phyloP scores from a whole-genome alignment of 1,139 yeast genomes.

The Kurtzmaniella quercitrusa region DNA sequence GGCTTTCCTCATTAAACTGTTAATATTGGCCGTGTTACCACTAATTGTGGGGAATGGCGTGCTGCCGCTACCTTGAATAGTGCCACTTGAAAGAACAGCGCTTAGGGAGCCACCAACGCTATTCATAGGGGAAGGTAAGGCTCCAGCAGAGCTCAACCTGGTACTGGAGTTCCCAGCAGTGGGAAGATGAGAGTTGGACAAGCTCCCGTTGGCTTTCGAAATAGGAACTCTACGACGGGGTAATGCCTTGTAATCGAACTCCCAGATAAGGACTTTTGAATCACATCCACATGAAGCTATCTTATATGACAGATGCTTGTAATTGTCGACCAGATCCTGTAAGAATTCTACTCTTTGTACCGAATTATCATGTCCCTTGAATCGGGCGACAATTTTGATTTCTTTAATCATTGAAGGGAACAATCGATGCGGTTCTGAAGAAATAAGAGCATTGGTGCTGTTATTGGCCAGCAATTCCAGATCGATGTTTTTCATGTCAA shows the following conservation, averaged over 20 bases:
- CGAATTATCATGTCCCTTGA: slow-evolving; percentile 70
- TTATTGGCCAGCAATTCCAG: slow-evolving; percentile 2
- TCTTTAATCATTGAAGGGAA: slow-evolving; percentile 40
- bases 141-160: not conserved
- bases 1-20: not conserved
- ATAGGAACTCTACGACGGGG: slow-evolving; percentile 35
- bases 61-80: not conserved
- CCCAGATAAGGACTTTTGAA: slow-evolving; percentile 67
- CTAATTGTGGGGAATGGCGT: not conserved
- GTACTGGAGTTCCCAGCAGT: slow-evolving; percentile 1
- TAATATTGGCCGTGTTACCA: not conserved
- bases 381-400: slow-evolving; percentile 40
- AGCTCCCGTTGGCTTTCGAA: not conserved
- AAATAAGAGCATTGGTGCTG: not conserved
- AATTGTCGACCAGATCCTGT: slow-evolving; percentile 16
- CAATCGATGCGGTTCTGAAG: slow-evolving; percentile 6
- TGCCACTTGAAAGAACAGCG: not conserved
- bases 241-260: slow-evolving; percentile 61
- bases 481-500: slow-evolving; percentile 15
- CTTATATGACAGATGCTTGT: slow-evolving; percentile 39
- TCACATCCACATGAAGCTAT: slow-evolving; percentile 70
- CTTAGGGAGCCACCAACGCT: not conserved
- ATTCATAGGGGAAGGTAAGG: not conserved
- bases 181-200: not conserved
- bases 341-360: slow-evolving; percentile 45